Percentiles rank a stretch among this genome's conserved stretches.
Conservation (phyloP, 2,329 filamentous ascomycete species). For the Keithomyces neogunnii region DNA sequence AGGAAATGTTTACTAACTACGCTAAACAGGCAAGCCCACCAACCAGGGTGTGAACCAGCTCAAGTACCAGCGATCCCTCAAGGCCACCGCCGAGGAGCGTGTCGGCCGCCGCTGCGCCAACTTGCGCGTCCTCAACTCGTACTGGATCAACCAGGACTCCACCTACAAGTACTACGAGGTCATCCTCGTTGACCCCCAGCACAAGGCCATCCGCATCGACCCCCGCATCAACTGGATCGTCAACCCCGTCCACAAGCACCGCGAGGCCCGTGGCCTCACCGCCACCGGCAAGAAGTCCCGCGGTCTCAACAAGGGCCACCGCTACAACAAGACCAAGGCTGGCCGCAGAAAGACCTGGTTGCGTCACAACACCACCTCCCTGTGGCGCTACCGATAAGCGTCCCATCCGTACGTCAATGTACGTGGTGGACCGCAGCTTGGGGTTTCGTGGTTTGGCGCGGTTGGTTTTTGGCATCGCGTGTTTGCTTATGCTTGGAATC, state of each 20-base stretch:
- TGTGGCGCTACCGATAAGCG: conserved; percentile 91
- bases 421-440: neutral
- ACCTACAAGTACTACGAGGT: conserved; percentile 99
- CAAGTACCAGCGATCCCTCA: conserved; percentile 99
- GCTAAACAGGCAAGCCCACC: conserved; percentile 85
- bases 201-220: conserved; percentile 99
- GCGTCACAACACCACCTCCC: conserved; percentile 97
- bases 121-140: conserved; percentile 98
- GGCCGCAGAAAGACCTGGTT: conserved; percentile 99
- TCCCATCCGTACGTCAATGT: conserved; percentile 6
- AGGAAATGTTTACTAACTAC: neutral
- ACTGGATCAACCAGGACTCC: conserved; percentile 99
- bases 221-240: conserved; percentile 99
- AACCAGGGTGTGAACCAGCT: conserved; percentile 99
- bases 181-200: conserved; percentile 98
- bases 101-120: conserved; percentile 98
- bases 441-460: neutral
- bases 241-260: conserved; percentile 99
- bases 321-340: conserved; percentile 96
- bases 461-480: conserved; percentile 9
- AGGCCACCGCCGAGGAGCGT: conserved; percentile 98
- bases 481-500: conserved; percentile 5
- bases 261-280: conserved; percentile 93
- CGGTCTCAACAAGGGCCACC: conserved; percentile 98
- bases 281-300: conserved; percentile 99